Conservation (phyloP, 345 rosid species). For the Ceriops tagal region DNA sequence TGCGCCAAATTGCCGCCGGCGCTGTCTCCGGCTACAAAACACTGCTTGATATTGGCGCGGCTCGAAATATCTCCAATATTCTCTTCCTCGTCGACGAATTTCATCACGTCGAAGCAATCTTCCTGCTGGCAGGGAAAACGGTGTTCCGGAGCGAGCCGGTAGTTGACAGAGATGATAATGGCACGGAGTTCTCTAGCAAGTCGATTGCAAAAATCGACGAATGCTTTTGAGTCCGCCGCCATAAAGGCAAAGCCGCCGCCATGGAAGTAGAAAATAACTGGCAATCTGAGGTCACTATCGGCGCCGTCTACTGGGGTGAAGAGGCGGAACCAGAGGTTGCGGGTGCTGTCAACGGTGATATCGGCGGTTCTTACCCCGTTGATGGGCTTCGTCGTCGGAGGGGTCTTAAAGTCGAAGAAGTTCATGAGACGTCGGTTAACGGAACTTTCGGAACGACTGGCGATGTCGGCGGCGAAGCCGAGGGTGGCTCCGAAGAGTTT, state of each 20-base stretch:
- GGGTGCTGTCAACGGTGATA: conserved; percentile 12
- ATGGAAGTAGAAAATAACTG: conserved; percentile 36
- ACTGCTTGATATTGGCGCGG: neutral
- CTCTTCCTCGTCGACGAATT: neutral
- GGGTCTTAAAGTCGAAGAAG: neutral
- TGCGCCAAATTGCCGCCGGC: conserved; percentile 19
- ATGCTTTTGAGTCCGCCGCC: conserved; percentile 18
- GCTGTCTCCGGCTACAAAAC: conserved; percentile 19
- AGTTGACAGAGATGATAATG: conserved; percentile 29
- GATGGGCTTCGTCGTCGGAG: neutral
- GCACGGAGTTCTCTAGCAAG: conserved; percentile 19
- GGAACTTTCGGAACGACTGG: neutral
- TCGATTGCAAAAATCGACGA: conserved; percentile 23
- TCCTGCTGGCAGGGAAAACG: conserved; percentile 31
- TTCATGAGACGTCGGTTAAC: conserved; percentile 3
- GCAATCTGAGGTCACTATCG: conserved; percentile 2
- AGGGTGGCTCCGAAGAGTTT: neutral
- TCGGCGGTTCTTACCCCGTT: conserved; percentile 23
- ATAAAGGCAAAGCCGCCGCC: conserved; percentile 37
- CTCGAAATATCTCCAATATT: neutral
- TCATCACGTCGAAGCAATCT: conserved; percentile 26
- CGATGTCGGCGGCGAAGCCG: neutral
- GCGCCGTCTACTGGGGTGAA: conserved; percentile 21
- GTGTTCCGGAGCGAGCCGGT: conserved; percentile 34
- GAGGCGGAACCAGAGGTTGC: conserved; percentile 35